These are phyloP conservation scores for Amanita subjunquillea DNA, from an alignment of 768 basidiomycete species.

Conservation along the genomic window DNA sequence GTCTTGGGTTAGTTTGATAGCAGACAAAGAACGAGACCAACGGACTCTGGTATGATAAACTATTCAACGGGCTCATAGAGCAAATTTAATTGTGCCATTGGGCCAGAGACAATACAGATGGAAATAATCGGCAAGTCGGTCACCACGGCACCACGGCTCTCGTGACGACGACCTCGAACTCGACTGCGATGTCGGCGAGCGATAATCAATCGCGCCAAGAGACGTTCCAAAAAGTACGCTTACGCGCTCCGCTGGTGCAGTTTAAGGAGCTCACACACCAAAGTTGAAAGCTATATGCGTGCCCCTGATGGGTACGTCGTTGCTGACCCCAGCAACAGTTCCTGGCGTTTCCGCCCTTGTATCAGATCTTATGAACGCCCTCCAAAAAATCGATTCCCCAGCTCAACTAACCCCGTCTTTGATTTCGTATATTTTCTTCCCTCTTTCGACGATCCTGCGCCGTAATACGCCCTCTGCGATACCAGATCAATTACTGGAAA, in stretches of 20 bases:
- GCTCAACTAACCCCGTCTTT: conserved; percentile 40
- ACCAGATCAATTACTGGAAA: conserved; percentile 74
- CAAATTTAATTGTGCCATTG: not conserved
- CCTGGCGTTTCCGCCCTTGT: conserved; percentile 41
- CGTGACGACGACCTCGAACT: too few relatives aligned
- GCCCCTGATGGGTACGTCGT: conserved; percentile 63
- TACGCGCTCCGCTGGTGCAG: not conserved
- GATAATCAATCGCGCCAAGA: conserved; percentile 8
- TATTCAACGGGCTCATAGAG: not conserved
- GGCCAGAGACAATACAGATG: not conserved
- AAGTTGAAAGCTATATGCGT: conserved; percentile 72
- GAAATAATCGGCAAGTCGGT: not conserved
- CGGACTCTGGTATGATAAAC: not conserved
- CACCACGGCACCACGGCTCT: too few relatives aligned
- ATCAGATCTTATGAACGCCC: conserved; percentile 34
- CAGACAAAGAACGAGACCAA: not conserved
- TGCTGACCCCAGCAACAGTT: conserved; percentile 46
- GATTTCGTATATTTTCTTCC: conserved; percentile 81
- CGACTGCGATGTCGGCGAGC: not conserved
- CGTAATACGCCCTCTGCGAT: conserved; percentile 61
- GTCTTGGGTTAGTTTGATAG: not conserved
- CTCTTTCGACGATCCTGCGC: conserved; percentile 75
- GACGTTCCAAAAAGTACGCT: conserved; percentile 15
- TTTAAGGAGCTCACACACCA: not conserved
- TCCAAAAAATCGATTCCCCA: conserved; percentile 23